Base-by-base conservation (phyloP, 2,329 filamentous ascomycete genomes). In the Calonectria crousiana region DNA sequence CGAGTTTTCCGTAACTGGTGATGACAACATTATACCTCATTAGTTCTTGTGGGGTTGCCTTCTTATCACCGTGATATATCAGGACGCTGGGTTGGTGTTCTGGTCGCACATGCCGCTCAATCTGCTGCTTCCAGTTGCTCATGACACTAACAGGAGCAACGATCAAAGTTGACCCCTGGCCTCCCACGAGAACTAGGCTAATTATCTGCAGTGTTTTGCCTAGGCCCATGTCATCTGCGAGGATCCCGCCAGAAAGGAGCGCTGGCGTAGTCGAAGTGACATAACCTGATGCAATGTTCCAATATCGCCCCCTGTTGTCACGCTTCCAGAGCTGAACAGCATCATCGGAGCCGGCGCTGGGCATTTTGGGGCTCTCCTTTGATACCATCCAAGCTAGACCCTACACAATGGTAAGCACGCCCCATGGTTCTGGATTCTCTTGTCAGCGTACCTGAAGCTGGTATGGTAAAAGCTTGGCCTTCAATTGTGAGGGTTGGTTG, bases 151-250 rank as follows among this genome's bases (percentile, higher is more conserved):
- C 90, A 0, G 95, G 95, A 0, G 94, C 92, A 69, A 98, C 88
- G 68, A 98, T 96, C 28, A 98, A 88, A 0, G 95, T 97, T 1
- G 92, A 87, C 4, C 91, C 92, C 3, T 87, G 82, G 0, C 86
- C 85, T 8, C 88, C 88, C 5, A 87, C 87, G 66, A 96, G 85
- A 70, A 98, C 93, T 44, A 97, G 85, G 68, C 94, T 94, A 78
- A 98, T 96, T 62, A 95, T 90, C 82, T 98, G 94, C 11, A 98
- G 88, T 0, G 95, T 98, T 86, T 98, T 98, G 30, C 95, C 95
- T 6, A 98, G 85, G 4, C 95, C 95, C 96, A 98, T 98, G 80
- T 98, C 95, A 82, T 98, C 95, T 16, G 84, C 95, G 11, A 98
- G 88, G 65, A 98, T 95, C 38, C 95, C 95, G 23, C 95, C 95